Conservation (phyloP, 2,329 filamentous ascomycete species). For the Epichloe typhina region DNA sequence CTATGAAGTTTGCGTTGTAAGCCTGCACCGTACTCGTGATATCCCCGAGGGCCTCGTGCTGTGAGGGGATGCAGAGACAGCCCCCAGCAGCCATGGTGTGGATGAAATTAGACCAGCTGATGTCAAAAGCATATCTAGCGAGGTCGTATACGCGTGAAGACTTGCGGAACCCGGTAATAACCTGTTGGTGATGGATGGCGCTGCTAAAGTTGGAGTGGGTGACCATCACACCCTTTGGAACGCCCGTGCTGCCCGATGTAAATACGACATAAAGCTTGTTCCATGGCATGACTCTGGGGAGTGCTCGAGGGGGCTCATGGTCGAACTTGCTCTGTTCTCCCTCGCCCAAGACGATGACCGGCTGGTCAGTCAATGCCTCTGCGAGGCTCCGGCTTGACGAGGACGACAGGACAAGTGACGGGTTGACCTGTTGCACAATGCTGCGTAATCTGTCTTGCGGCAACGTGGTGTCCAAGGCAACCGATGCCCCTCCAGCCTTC, state of each 20-base stretch:
- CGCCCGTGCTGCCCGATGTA: constrained; percentile 7
- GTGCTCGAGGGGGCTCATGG: neutral
- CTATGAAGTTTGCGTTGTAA: constrained; percentile 1
- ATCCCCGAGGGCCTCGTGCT: neutral
- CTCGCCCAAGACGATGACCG: neutral
- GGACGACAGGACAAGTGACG: constrained; percentile 1
- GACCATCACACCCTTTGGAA: constrained; percentile 11
- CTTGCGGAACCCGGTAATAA: constrained; percentile 5
- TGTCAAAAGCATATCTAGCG: constrained; percentile 36
- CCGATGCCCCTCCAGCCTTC: constrained; percentile 16
- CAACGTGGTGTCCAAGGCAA: constrained; percentile 13
- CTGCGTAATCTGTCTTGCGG: constrained; percentile 9
- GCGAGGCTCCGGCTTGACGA: neutral
- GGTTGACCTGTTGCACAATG: constrained; percentile 5
- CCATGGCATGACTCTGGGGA: neutral
- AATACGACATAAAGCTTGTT: constrained; percentile 6
- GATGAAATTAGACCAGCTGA: constrained; percentile 35
- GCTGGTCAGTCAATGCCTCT: neutral
- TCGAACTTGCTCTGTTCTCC: neutral
- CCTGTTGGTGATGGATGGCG: constrained; percentile 6
- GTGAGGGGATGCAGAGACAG: constrained; percentile 34
- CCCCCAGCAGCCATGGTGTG: constrained; percentile 35
- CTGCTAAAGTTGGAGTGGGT: constrained; percentile 7
- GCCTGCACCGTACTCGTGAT: neutral
- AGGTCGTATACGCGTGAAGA: constrained; percentile 25